phyloP scores from a whole-genome alignment of 805 yeast genomes.

The Pichia gijzeniarum region DNA sequence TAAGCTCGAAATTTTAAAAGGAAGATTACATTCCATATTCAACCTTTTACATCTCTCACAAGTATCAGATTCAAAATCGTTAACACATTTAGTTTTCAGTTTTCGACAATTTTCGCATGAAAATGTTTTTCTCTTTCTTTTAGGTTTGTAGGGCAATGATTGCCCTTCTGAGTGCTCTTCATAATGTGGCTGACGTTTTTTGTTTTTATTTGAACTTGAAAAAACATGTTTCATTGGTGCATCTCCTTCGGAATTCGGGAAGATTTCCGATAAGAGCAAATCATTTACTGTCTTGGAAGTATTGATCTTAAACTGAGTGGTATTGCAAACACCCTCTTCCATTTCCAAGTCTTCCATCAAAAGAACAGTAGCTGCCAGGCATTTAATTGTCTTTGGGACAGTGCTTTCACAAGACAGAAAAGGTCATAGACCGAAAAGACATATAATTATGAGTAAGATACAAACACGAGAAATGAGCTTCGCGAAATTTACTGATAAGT shows the following conservation, averaged over 20 bases:
- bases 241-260: conserved; percentile 1
- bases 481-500: too few relatives aligned
- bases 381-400: too few relatives aligned
- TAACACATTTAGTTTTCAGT: conserved; percentile 53
- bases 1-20: conserved; percentile 13
- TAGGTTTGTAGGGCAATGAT: not conserved
- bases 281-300: conserved; percentile 19
- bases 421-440: too few relatives aligned
- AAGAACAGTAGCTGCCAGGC: too few relatives aligned
- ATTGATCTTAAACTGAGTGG: conserved; percentile 7
- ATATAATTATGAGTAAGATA: too few relatives aligned
- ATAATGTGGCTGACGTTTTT: too few relatives aligned
- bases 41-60: conserved; percentile 50
- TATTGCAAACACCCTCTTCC: not conserved
- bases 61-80: conserved; percentile 35
- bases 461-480: too few relatives aligned
- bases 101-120: conserved; percentile 47
- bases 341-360: too few relatives aligned
- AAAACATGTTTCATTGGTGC: conserved; percentile 1
- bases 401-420: too few relatives aligned
- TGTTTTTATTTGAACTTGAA: not conserved
- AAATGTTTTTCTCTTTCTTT: conserved; percentile 28
- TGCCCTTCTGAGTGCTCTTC: not conserved
- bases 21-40: conserved; percentile 42
- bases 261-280: conserved; percentile 18